phyloP scores from a whole-genome alignment of 306 rosid species.

The Sphenostylis stenocarpa region DNA sequence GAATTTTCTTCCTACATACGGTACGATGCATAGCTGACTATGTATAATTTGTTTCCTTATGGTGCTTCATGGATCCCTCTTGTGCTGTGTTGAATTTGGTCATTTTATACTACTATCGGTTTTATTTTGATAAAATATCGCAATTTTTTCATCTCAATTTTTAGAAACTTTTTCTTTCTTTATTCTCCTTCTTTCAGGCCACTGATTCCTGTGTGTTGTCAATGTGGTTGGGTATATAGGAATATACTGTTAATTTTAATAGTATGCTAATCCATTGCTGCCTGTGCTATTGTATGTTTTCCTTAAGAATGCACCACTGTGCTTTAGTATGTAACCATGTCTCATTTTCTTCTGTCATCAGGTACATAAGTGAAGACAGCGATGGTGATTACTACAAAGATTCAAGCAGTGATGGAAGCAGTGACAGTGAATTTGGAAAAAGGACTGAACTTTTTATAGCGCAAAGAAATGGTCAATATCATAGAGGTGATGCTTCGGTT shows the following conservation, averaged over 20 bases:
- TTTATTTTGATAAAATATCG: not conserved
- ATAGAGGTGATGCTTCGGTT: conserved; percentile 30
- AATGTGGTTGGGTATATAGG: not conserved
- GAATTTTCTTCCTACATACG: not conserved
- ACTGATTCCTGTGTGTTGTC: not conserved
- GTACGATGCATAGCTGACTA: not conserved
- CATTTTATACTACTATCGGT: not conserved
- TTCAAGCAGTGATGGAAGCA: conserved; percentile 86
- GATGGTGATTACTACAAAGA: conserved; percentile 64
- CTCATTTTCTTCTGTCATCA: conserved; percentile 36
- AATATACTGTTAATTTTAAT: not conserved
- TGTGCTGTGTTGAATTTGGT: not conserved
- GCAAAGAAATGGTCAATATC: conserved; percentile 40
- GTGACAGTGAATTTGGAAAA: conserved; percentile 67
- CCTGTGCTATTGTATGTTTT: not conserved
- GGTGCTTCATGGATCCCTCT: conserved; percentile 7
- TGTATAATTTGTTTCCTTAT: not conserved
- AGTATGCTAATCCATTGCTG: not conserved
- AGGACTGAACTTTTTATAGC: conserved; percentile 28
- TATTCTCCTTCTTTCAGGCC: not conserved
- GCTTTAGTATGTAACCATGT: conserved; percentile 13
- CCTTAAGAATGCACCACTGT: not conserved
- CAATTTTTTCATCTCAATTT: not conserved
- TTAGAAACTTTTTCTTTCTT: not conserved
- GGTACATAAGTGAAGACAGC: conserved; percentile 63